Conservation (phyloP, 2,329 filamentous ascomycete species). For the Exutisphaerella laricina region DNA sequence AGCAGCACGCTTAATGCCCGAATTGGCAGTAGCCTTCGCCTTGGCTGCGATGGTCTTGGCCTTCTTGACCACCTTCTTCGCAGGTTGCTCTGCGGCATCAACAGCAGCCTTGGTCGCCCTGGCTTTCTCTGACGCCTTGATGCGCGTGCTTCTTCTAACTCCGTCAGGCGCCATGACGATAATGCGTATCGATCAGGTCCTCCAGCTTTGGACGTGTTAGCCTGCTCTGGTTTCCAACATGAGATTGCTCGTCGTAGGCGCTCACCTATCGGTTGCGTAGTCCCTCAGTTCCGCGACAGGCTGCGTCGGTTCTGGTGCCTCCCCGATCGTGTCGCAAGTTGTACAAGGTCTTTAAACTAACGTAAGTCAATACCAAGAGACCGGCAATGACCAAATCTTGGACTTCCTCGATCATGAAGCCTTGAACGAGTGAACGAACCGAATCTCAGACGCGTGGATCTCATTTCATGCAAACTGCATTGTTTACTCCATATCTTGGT, state of each 20-base stretch:
- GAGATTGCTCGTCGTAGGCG: no score
- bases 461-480: slow-evolving; percentile 2
- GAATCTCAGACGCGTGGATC: background rate
- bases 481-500: slow-evolving; percentile 5
- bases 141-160: no score
- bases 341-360: no score
- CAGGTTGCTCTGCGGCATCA: no score
- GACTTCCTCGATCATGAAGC: background rate
- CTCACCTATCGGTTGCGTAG: no score
- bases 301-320: no score
- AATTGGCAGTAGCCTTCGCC: background rate
- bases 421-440: background rate
- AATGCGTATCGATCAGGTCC: background rate
- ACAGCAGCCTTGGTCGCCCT: background rate
- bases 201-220: no score
- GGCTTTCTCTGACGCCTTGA: background rate
- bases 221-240: no score
- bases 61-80: background rate
- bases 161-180: background rate
- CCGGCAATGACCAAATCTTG: no score
- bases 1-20: background rate
- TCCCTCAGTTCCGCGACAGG: no score
- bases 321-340: no score
- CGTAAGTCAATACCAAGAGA: no score
- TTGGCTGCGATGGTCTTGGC: background rate